Evolutionary conservation across 1,284 basidiomycete genomes (phyloP).

Genomic region (Ganoderma boninense): DNA sequence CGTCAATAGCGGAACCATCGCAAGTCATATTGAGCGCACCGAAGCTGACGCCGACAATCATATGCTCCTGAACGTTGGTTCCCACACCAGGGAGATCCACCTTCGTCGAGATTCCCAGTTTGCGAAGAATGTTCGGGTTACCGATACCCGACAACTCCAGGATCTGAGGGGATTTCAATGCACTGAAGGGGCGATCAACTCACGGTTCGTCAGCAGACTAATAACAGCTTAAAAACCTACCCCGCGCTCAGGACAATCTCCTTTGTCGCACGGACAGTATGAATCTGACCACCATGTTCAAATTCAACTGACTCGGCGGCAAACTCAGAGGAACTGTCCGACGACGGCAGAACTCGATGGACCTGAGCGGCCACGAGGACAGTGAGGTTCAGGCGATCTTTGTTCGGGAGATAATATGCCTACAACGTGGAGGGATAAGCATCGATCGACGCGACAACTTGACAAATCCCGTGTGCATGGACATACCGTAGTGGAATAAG

Average conservation of each 20-base stretch:
- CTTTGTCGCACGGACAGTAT: conserved; percentile 34
- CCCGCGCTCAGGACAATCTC: conserved; percentile 54
- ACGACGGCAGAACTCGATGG: conserved; percentile 49
- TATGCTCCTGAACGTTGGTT: conserved; percentile 59
- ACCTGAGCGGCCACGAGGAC: conserved; percentile 34
- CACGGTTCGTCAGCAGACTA: neutral
- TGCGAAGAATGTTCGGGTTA: conserved; percentile 47
- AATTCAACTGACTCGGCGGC: conserved; percentile 93
- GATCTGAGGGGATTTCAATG: conserved; percentile 54
- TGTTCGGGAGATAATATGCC: conserved; percentile 42
- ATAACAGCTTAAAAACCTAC: conserved; percentile 29
- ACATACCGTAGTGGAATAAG: conserved; percentile 39
- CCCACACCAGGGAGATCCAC: conserved; percentile 58
- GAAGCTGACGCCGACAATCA: conserved; percentile 38
- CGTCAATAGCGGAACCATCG: neutral
- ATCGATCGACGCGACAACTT: neutral
- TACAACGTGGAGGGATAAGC: conserved; percentile 1
- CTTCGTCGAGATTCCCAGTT: conserved; percentile 47
- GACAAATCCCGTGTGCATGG: neutral
- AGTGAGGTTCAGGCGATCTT: conserved; percentile 36
- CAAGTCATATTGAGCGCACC: conserved; percentile 26
- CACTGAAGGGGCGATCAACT: conserved; percentile 24
- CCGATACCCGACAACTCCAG: conserved; percentile 62
- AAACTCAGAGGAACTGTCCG: conserved; percentile 91
- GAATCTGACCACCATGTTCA: conserved; percentile 70